phyloP scores from a whole-genome alignment of 1,284 basidiomycete species.

The Lentinula novae-zelandiae region DNA sequence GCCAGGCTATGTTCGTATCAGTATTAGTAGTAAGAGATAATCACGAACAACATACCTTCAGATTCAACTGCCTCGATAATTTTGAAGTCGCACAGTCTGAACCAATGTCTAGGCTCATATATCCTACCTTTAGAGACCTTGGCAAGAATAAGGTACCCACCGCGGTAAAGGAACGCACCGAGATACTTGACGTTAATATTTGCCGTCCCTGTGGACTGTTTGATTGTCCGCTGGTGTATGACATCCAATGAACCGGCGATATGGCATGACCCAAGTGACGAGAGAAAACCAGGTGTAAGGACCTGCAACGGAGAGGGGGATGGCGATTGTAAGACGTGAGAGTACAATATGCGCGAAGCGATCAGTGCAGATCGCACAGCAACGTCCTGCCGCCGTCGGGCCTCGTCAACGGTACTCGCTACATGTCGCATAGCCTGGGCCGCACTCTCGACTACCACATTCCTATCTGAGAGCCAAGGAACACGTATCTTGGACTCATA shows the following conservation, averaged over 20 bases:
- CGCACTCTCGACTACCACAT: constrained; percentile 49
- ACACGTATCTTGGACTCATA: constrained; percentile 18
- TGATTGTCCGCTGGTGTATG: constrained; percentile 56
- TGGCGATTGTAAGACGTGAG: constrained; percentile 21
- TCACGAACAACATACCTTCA: constrained; percentile 45
- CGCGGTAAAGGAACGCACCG: constrained; percentile 84
- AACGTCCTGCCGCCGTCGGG: constrained; percentile 60
- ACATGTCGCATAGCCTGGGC: constrained; percentile 59
- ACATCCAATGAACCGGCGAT: constrained; percentile 84
- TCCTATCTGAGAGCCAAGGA: constrained; percentile 29
- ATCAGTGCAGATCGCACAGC: constrained; percentile 69
- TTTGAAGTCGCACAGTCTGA: constrained; percentile 70
- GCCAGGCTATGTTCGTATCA: constrained; percentile 47
- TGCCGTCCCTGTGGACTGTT: constrained; percentile 31
- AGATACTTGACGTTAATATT: constrained; percentile 80
- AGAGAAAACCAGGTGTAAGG: constrained; percentile 54
- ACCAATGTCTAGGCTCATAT: constrained; percentile 88
- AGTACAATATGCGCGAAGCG: constrained; percentile 56
- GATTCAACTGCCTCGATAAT: constrained; percentile 69
- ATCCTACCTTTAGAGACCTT: constrained; percentile 78
- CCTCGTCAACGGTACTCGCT: constrained; percentile 58
- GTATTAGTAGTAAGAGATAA: constrained; percentile 9
- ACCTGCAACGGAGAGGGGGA: constrained; percentile 26
- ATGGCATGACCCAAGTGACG: constrained; percentile 68
- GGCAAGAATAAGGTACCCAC: constrained; percentile 80